Base-by-base conservation (phyloP, 768 basidiomycete genomes). In the Leccinum sublutescens region DNA sequence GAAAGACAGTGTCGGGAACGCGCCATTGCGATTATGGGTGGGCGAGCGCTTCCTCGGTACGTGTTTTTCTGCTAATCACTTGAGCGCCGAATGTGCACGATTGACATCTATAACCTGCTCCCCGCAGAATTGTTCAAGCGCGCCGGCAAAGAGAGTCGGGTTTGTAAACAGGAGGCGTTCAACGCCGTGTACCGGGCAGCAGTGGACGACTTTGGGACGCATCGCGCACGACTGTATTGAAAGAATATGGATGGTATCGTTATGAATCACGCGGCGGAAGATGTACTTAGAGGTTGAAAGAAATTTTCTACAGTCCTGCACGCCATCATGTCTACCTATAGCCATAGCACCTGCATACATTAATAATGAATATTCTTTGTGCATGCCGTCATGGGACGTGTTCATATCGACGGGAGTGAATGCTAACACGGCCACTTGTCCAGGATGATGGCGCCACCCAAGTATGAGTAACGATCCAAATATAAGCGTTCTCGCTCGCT, bases 41-140 rank as follows among this genome's bases (percentile, higher is more conserved):
- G 88, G 88, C 6, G 84, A 91, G 65, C 77, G 87, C 48, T 81
- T 83, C 62, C 73, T 85, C 51, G 88, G 88, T 89, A 48, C 50
- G 77, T 52, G 8, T 55, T 10, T 54, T 12, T 54, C 25, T 6
- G 19, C 51, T 52, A 47, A 25, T 6, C 6, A 9, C 27, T 12
- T 0, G 53, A 33, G 54, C 38, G 56, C 11, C 43, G 43, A n/a
- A 48, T 27, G 10, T 31, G 11, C 19, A 25, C 43, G 5, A 34
- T 29, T 36, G 51, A 56, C 45, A 23, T 43, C 21, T 0, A 34
- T 3, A 27, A 51, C n/a, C 10, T 31, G 9, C 17, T 51, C 50
- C 47, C 17, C 7, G 12, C 56, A 87, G 88, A 89, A 64, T 59
- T 89, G 63, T 82, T 83, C 66, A 79, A 80, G 62, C 79, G 86